Evolutionary conservation across 2,329 filamentous ascomycete genomes (phyloP).

Genomic region (Fusarium pseudocircinatum): DNA sequence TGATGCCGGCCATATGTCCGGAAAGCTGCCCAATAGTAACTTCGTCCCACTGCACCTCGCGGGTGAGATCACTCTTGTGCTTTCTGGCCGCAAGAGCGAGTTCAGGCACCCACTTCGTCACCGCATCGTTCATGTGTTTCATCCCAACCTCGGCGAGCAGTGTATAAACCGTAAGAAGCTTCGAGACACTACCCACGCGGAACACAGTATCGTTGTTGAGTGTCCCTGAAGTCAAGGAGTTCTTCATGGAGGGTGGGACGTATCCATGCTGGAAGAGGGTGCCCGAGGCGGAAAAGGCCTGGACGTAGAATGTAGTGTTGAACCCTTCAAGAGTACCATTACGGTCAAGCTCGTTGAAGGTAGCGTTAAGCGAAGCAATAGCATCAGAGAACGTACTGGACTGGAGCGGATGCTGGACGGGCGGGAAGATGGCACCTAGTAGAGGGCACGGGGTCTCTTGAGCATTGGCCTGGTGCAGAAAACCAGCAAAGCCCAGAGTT

Average conservation of each 20-base stretch:
- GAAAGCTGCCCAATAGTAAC: neutral
- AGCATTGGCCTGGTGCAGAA: neutral
- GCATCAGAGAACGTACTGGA: neutral
- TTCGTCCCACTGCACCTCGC: neutral
- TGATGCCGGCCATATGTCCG: neutral
- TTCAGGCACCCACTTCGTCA: slow-evolving; percentile 17
- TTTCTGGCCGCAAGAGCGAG: neutral
- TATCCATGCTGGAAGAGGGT: slow-evolving; percentile 8
- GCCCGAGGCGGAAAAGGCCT: slow-evolving; percentile 2
- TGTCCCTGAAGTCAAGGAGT: neutral
- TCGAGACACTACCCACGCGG: neutral
- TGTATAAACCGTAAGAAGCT: neutral
- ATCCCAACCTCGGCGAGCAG: neutral
- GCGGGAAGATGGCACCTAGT: neutral
- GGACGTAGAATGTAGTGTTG: slow-evolving; percentile 7
- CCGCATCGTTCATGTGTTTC: neutral
- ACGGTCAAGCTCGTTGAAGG: neutral
- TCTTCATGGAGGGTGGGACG: neutral
- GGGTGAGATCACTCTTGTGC: neutral
- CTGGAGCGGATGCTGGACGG: neutral
- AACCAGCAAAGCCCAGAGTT: neutral
- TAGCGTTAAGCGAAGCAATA: neutral
- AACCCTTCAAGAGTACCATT: neutral
- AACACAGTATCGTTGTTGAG: neutral
- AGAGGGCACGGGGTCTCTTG: neutral